Evolutionary conservation across 2,329 filamentous ascomycete genomes (phyloP).

Genomic region (Aspergillus alliaceus): DNA sequence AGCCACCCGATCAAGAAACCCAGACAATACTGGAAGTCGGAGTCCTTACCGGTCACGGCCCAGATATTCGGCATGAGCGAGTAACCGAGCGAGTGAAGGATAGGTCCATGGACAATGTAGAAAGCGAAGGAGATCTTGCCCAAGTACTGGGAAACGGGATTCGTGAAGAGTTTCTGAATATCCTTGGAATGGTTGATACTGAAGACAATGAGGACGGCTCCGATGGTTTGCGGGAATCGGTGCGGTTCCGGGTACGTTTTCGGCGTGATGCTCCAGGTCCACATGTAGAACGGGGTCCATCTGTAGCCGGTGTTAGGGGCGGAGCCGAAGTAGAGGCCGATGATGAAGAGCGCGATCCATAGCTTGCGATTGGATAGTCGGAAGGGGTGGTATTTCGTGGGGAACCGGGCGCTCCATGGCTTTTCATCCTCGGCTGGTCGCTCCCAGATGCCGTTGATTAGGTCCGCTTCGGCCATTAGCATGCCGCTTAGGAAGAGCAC

Average conservation of each 20-base stretch:
- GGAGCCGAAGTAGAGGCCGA: slow-evolving; percentile 45
- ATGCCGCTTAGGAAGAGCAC: slow-evolving; percentile 45
- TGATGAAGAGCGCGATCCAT: slow-evolving; percentile 39
- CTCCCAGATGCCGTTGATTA: slow-evolving; percentile 41
- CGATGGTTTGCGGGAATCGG: slow-evolving; percentile 46
- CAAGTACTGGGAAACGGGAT: slow-evolving; percentile 45
- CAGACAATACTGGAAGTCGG: slow-evolving; percentile 38
- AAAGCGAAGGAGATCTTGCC: slow-evolving; percentile 50
- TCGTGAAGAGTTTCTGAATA: slow-evolving; percentile 44
- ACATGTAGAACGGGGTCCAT: slow-evolving; percentile 44
- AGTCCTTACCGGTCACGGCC: slow-evolving; percentile 40
- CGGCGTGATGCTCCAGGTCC: slow-evolving; percentile 40
- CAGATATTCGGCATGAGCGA: slow-evolving; percentile 45
- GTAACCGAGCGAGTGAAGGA: slow-evolving; percentile 45
- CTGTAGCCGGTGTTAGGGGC: slow-evolving; percentile 41
- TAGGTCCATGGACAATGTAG: slow-evolving; percentile 49
- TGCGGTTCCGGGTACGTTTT: slow-evolving; percentile 43
- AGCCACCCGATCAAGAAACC: slow-evolving; percentile 42
- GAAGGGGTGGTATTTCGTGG: slow-evolving; percentile 11
- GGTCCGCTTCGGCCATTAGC: slow-evolving; percentile 44
- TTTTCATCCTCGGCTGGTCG: slow-evolving; percentile 17
- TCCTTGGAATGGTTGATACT: slow-evolving; percentile 42
- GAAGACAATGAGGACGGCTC: slow-evolving; percentile 43
- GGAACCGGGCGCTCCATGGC: slow-evolving; percentile 16
- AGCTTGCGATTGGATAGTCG: slow-evolving; percentile 30